A percentile compares a stretch with the other conserved stretches of the same genome.
These are phyloP conservation scores for Botrytis fabae DNA, from an alignment of 2,329 filamentous ascomycete species.

Conservation along the genomic window DNA sequence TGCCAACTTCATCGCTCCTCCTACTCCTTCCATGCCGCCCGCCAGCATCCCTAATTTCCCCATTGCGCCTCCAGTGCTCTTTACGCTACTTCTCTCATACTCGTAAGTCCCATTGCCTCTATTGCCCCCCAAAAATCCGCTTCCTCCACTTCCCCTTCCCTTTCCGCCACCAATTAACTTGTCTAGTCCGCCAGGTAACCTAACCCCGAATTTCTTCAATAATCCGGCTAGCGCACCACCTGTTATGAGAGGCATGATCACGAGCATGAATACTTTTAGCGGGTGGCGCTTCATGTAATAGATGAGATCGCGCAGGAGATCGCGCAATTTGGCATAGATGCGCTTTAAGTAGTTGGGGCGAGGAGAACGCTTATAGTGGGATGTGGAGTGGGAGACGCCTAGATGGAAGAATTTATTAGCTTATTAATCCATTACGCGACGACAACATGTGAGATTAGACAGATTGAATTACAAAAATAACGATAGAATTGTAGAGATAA, in stretches of 20 bases:
- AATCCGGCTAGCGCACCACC: conserved; percentile 79
- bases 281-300: conserved; percentile 82
- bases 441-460: background rate
- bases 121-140: background rate
- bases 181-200: conserved; percentile 66
- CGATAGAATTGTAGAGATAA: background rate
- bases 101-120: conserved; percentile 15
- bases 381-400: conserved; percentile 37
- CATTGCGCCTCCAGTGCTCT: conserved; percentile 29
- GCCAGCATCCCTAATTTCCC: conserved; percentile 30
- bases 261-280: conserved; percentile 80
- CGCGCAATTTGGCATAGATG: conserved; percentile 72
- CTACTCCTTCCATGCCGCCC: conserved; percentile 35
- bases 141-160: conserved; percentile 4
- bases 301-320: conserved; percentile 76
- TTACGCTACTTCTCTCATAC: conserved; percentile 31
- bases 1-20: conserved; percentile 38
- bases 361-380: conserved; percentile 78
- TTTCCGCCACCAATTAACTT: conserved; percentile 51
- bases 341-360: conserved; percentile 75
- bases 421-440: background rate
- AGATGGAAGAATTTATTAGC: conserved; percentile 7
- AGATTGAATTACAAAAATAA: background rate
- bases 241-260: conserved; percentile 83
- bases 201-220: conserved; percentile 75